These are phyloP conservation scores for Teratosphaeria pseudoeucalypti DNA, from an alignment of 2,329 filamentous ascomycete genomes.

Conservation along the genomic window DNA sequence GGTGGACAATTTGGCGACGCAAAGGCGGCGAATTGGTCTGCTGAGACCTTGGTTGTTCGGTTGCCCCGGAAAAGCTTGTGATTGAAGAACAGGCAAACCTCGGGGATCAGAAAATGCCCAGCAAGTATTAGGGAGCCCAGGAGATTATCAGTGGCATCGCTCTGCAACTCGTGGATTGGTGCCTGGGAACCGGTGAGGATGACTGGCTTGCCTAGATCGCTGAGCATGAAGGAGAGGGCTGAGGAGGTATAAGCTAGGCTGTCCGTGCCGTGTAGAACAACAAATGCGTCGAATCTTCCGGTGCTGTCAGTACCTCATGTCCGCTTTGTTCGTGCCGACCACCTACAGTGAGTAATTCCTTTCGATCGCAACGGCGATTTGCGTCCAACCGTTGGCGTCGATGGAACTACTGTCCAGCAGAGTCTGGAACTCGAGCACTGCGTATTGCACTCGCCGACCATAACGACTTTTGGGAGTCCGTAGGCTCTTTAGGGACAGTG, in stretches of 20 bases:
- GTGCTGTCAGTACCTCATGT: not conserved
- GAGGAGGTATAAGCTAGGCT: slow-evolving; percentile 70
- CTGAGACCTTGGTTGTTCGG: slow-evolving; percentile 76
- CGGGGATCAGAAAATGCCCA: slow-evolving; percentile 83
- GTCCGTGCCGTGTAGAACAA: slow-evolving; percentile 57
- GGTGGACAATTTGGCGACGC: slow-evolving; percentile 78
- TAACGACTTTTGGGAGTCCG: slow-evolving; percentile 74
- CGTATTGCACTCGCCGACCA: slow-evolving; percentile 70
- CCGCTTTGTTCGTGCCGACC: not conserved
- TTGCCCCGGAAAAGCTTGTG: slow-evolving; percentile 84
- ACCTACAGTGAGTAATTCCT: slow-evolving; percentile 63
- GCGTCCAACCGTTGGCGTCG: slow-evolving; percentile 73
- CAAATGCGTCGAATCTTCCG: slow-evolving; percentile 54
- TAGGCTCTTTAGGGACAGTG: slow-evolving; percentile 42
- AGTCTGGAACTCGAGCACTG: slow-evolving; percentile 72
- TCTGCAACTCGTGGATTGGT: slow-evolving; percentile 82
- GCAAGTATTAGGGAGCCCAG: slow-evolving; percentile 81
- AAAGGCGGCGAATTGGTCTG: slow-evolving; percentile 78
- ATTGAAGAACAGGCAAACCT: slow-evolving; percentile 90
- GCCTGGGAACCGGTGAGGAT: slow-evolving; percentile 64
- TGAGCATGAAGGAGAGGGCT: slow-evolving; percentile 85
- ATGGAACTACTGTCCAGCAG: slow-evolving; percentile 86
- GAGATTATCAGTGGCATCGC: slow-evolving; percentile 83
- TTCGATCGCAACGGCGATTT: slow-evolving; percentile 68
- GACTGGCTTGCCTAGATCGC: slow-evolving; percentile 72